Base-by-base conservation (phyloP, 139 green algal genomes). In the Haematococcus lacustris region DNA sequence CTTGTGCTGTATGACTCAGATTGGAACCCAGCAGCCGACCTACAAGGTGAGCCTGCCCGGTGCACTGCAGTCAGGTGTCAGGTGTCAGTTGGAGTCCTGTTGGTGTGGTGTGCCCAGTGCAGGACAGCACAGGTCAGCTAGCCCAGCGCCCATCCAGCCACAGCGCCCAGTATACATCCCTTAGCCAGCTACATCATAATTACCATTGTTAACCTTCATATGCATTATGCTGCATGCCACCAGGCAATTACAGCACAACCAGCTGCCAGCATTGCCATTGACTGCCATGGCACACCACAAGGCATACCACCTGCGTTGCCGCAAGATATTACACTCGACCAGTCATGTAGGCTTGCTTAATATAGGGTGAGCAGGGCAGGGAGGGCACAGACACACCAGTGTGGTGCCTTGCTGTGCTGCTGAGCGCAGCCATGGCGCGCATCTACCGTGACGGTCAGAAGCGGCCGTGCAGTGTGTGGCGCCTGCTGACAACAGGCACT, bases 391-490 rank as follows among this genome's bases (percentile, higher is more conserved):
- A 79, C 43, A 37, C 69, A 84, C 72, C 88, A 81, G 86, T 93
- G 94, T 66, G 83, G 85, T 3, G 84, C 53, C 71, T 67, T 83
- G 71, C 65, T 66, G 89, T 93, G 94, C 68, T 83, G 85, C 3
- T 82, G 40, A 74, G 71, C 65, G 64, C 88, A 94, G 91, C 91
- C 3, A 93, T 94, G 88, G 90, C 86, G 37, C 78, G 91, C 57
- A 84, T 97, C 33, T 96, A 89, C 89, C 80, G 91, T 0, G 91
- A 96, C 71, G 92, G 92, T 17, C 92, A 97, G 77, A 80, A 73
- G 53, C 83, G 85, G 75, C 76, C 87, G 9, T 94, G 90, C 75
- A 74, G 71, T 38, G 82, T 96, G 37, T 92, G 93, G 80, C 83
- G 92, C 38, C 75, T 96, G 34, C 78, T 97, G 0, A 88, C 83